These are phyloP conservation scores for Gossypium herbaceum DNA, from an alignment of 345 rosid species.

Conservation along the genomic window DNA sequence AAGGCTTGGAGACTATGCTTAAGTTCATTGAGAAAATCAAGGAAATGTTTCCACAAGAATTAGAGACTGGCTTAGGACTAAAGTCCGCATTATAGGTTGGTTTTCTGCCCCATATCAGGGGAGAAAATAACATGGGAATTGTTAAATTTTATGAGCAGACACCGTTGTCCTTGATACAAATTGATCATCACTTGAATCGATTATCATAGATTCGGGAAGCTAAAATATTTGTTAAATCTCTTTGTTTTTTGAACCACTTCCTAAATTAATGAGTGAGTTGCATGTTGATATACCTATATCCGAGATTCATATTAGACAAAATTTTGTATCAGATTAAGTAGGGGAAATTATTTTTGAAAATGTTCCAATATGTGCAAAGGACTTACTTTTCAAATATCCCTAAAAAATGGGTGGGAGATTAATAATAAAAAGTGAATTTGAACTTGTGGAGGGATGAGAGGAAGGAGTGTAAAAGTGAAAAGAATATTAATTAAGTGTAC, in stretches of 20 bases:
- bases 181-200: background rate
- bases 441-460: too few species aligned
- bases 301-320: too few species aligned
- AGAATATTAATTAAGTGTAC: too few species aligned
- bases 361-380: too few species aligned
- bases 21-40: conserved; percentile 7
- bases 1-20: background rate
- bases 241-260: background rate
- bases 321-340: too few species aligned
- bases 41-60: conserved; percentile 6
- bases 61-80: background rate
- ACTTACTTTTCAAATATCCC: too few species aligned
- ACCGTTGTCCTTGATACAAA: background rate
- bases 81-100: conserved; percentile 11
- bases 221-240: background rate
- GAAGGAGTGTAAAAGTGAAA: too few species aligned
- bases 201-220: background rate
- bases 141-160: background rate
- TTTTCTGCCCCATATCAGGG: background rate
- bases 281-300: background rate
- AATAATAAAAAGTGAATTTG: too few species aligned
- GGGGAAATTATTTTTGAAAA: too few species aligned
- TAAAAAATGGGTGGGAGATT: too few species aligned
- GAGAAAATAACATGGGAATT: background rate
- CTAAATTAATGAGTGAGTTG: background rate